phyloP scores from a whole-genome alignment of 2,329 filamentous ascomycete genomes.

The Fusarium udum region DNA sequence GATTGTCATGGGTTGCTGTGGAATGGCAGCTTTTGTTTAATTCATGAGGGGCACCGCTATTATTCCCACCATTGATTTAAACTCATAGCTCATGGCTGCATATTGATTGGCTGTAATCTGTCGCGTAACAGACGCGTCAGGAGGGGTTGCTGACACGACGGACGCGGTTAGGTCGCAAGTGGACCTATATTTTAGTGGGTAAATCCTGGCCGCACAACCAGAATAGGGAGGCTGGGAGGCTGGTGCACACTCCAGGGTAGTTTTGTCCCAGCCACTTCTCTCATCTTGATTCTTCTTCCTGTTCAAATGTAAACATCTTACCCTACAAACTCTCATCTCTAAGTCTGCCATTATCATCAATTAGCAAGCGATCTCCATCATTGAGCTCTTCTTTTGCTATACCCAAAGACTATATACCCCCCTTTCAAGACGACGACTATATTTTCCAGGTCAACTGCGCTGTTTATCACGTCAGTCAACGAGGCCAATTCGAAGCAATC shows the following conservation, averaged over 20 bases:
- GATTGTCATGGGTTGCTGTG: constrained; percentile 24
- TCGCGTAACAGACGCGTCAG: constrained; percentile 47
- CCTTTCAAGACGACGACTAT: constrained; percentile 7
- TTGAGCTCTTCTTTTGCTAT: constrained; percentile 24
- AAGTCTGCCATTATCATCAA: constrained; percentile 39
- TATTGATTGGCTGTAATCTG: constrained; percentile 38
- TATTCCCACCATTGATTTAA: constrained; percentile 27
- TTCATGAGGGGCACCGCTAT: constrained; percentile 35
- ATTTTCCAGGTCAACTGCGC: constrained; percentile 12
- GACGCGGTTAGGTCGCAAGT: constrained; percentile 21
- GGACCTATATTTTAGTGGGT: constrained; percentile 31
- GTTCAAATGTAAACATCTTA: constrained; percentile 38
- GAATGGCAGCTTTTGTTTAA: constrained; percentile 21
- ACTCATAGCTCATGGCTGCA: constrained; percentile 8
- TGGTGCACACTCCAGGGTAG: constrained; percentile 41
- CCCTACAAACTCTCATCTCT: constrained; percentile 39
- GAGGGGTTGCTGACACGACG: constrained; percentile 36
- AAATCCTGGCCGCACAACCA: constrained; percentile 19
- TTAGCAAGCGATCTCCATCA: constrained; percentile 37
- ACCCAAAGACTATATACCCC: neutral
- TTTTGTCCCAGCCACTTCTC: constrained; percentile 42
- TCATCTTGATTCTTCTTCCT: constrained; percentile 33
- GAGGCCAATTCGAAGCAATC: constrained; percentile 21
- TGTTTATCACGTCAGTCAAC: constrained; percentile 30
- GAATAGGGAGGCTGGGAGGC: constrained; percentile 41